A percentile compares a stretch with the other conserved stretches of the same genome.
Conservation (phyloP, 495 filamentous ascomycete genomes). For the Hypoxylon fragiforme region DNA sequence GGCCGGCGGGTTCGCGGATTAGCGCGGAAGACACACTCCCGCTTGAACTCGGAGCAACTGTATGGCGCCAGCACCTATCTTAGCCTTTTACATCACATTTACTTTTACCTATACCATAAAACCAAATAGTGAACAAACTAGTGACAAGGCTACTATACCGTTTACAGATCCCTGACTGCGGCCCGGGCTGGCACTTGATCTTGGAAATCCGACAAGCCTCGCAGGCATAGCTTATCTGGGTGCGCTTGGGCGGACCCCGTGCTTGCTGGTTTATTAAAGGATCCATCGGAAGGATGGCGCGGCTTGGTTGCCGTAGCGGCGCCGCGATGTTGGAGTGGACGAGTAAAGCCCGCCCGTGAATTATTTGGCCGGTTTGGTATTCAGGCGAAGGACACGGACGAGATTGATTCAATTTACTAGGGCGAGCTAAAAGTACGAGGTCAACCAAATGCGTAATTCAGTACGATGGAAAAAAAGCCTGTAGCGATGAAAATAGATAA, state of each 20-base stretch:
- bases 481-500: background rate
- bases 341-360: too few species aligned
- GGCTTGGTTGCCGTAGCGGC: too few species aligned
- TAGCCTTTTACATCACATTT: conserved; percentile 1
- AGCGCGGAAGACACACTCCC: conserved; percentile 53
- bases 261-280: conserved; percentile 11
- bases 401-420: too few species aligned
- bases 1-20: conserved; percentile 48
- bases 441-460: too few species aligned
- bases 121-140: background rate
- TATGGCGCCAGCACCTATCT: conserved; percentile 7
- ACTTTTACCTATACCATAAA: background rate
- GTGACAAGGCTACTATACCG: conserved; percentile 39
- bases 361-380: too few species aligned
- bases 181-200: conserved; percentile 48
- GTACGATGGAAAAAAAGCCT: too few species aligned
- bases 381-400: too few species aligned
- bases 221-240: conserved; percentile 48
- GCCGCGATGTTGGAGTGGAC: too few species aligned
- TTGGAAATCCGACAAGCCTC: conserved; percentile 53
- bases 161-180: conserved; percentile 49
- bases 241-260: conserved; percentile 10
- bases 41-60: conserved; percentile 52
- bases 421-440: too few species aligned
- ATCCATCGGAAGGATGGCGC: conserved; percentile 6